Base-by-base conservation (phyloP, 1,284 basidiomycete genomes). In the Lentinula novae-zelandiae region DNA sequence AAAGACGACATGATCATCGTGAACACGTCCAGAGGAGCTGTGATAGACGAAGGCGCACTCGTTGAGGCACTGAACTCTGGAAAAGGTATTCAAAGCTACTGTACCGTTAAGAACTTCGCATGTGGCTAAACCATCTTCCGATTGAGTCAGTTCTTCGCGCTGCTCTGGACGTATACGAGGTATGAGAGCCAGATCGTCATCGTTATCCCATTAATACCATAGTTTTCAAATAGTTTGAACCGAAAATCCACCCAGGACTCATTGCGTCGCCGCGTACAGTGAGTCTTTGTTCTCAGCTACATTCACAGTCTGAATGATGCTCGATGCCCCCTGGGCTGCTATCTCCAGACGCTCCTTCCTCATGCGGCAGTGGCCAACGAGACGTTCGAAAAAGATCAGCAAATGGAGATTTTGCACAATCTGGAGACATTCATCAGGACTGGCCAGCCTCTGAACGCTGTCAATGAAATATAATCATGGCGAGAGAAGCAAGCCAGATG, bases 81-180 rank as follows among this genome's bases (percentile, higher is more conserved):
- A 42, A 56, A 56, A 46, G 53, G 53, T 54, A 42, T 7, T 10
- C 17, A 12, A 31, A 54, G 1, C 22, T 17, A 17, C 17, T 17
- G 17, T 17, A 17, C 17, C 17, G 17, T 17, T 17, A 17, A 1
- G 3, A 20, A 12, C 27, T 15, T 34, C 27, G 13, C 9, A 8
- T 15, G 2, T 4, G 15, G 3, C 12, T 5, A n/a, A 9, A 39
- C 9, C 13, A 9, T 6, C 5, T 22, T 17, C 15, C 5, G 7
- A 9, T 42, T 5, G 17, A 9, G 9, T 22, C 27, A 54, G 54
- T 56, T 12, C 42, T 44, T 31, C 42, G 54, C 31, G 54, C 54
- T 33, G 39, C 54, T 33, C n/a, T 56, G n/a, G 54, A 56, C 27
- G 54, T 56, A 17, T 56, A 44, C 34, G 54, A 56, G 54, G 54